A percentile compares a stretch with the other conserved stretches of the same genome.
Conservation (phyloP, 805 yeast genomes). For the Metschnikowia anglica region DNA sequence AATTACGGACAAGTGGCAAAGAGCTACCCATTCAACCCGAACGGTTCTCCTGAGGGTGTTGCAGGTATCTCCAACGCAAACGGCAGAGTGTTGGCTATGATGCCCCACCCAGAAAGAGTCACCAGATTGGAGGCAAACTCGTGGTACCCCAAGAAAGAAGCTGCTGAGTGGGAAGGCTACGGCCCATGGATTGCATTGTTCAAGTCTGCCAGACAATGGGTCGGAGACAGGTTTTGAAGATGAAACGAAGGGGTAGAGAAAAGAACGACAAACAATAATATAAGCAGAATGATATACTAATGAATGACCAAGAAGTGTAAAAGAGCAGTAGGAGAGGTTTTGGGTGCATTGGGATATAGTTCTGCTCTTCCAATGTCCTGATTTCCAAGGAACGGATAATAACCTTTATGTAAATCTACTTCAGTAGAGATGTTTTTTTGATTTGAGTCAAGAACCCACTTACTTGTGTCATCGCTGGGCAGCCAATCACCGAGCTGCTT, state of each 20-base stretch:
- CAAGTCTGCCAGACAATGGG: constrained; percentile 94
- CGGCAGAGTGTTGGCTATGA: constrained; percentile 95
- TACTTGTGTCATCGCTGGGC: no score
- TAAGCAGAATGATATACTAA: constrained; percentile 1
- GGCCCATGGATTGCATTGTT: constrained; percentile 97
- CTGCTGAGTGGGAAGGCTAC: constrained; percentile 69
- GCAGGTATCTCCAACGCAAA: constrained; percentile 88
- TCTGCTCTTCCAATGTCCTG: no score
- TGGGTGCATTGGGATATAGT: no score
- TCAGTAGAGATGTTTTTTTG: no score
- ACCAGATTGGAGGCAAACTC: constrained; percentile 85
- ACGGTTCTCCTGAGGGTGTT: constrained; percentile 91
- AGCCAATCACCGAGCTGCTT: no score
- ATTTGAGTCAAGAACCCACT: no score
- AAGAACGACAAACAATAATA: background rate
- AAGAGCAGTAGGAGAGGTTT: no score
- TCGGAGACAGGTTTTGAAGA: constrained; percentile 42
- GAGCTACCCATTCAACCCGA: constrained; percentile 90
- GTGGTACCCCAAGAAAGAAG: constrained; percentile 69
- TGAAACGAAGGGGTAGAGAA: background rate
- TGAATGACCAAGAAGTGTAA: no score
- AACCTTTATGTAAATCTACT: no score
- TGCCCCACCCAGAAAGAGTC: constrained; percentile 99
- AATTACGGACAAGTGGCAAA: constrained; percentile 85
- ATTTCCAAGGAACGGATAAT: no score